A percentile compares a stretch with the other conserved stretches of the same genome.
Evolutionary conservation across 306 rosid genomes (phyloP).

Genomic region (Quercus berberidifolia): DNA sequence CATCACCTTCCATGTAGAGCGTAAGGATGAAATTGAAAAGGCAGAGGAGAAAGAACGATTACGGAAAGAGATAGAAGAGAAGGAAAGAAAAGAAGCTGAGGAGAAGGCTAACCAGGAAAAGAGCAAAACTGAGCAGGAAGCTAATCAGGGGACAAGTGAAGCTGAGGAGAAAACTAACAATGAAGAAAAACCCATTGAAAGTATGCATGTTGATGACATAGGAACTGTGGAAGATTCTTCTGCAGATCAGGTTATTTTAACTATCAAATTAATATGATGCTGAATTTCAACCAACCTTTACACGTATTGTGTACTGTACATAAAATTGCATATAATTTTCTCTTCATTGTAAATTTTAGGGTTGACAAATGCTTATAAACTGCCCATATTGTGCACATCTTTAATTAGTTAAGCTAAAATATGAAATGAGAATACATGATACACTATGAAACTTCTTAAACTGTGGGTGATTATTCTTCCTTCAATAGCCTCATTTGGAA

Average conservation of each 20-base stretch:
- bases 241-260: conserved; percentile 43
- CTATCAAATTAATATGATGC: not conserved
- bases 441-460: conserved; percentile 7
- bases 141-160: conserved; percentile 27
- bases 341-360: not conserved
- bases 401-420: not conserved
- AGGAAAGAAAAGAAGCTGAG: conserved; percentile 56
- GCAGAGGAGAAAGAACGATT: conserved; percentile 86
- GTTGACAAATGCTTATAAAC: not conserved
- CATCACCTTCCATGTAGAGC: conserved; percentile 52
- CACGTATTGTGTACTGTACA: not conserved
- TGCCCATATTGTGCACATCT: not conserved
- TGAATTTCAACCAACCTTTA: conserved; percentile 17
- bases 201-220: conserved; percentile 33
- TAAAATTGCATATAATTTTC: not conserved
- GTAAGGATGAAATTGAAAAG: conserved; percentile 90
- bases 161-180: conserved; percentile 34
- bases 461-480: not conserved
- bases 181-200: conserved; percentile 35
- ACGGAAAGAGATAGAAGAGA: conserved; percentile 61
- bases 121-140: conserved; percentile 31
- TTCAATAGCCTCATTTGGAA: not conserved
- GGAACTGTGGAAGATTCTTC: conserved; percentile 41
- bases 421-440: not conserved
- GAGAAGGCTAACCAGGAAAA: conserved; percentile 43